Base-by-base conservation (phyloP, 768 basidiomycete species). In the Auricularia auricula-judae region DNA sequence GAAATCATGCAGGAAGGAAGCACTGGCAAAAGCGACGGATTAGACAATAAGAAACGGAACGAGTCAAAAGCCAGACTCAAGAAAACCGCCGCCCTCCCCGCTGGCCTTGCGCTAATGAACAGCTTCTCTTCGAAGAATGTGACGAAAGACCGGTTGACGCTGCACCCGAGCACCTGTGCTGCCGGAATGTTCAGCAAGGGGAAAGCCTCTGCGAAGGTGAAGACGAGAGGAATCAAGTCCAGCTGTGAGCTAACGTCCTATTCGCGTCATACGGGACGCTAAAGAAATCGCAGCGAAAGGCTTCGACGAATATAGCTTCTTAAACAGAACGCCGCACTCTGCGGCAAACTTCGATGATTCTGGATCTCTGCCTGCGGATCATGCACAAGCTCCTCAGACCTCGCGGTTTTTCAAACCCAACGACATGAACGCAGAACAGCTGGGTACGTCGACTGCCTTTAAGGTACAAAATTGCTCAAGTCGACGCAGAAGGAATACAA, bases 181-280 rank as follows among this genome's bases (percentile, higher is more conserved):
- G 68, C 78, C 34, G 87, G 87, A 1, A 83, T 88, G 1, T 87
- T 88, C 67, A 80, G 76, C 67, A 86, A 83, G 72, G 87, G 87
- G 1, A 87, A 79, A 68, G 83, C 85, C 16, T 89, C 87, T 0
- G 69, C 70, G 4, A 80, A 77, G 65, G 73, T 78, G 3, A 68
- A 71, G 65, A 68, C 71, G 58, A 29, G 61, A 11, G 70, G 70
- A 36, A 67, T 67, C 64, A 65, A 61, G 47, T 18, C 47, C 16
- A 5, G 5, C 21, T 8, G 47, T 18, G 21, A 8, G 47, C 5
- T 12, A 5, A 51, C 18, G 14, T 44, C 43, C 43, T 5, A 34
- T 29, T 8, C 4, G 8, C 7, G 53, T 18, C 18, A 10, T n/a
- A 10, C 7, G n/a, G 11, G 53, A 42, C 11, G n/a, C 18, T 54